Conservation (phyloP, 768 basidiomycete genomes). For the Tulasnella sp. region DNA sequence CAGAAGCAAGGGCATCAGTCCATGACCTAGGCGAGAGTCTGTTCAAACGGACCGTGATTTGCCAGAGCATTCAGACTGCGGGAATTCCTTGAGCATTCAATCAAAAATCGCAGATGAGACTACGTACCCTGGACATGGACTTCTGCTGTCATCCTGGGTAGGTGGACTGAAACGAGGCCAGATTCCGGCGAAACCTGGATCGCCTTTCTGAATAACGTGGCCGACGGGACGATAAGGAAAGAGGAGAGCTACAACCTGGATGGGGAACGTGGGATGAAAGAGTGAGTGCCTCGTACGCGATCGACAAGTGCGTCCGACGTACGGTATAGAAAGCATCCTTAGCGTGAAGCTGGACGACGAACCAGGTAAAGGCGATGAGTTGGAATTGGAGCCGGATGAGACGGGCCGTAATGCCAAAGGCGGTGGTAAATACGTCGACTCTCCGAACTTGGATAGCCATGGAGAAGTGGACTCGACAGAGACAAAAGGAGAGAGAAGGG, state of each 20-base stretch:
- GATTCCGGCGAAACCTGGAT: conserved; percentile 14
- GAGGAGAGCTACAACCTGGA: conserved; percentile 3
- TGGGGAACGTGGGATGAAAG: background rate
- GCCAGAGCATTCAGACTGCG: conserved; percentile 60
- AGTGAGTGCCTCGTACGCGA: background rate
- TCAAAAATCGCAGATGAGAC: background rate
- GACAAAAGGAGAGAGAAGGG: background rate
- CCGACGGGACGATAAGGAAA: conserved; percentile 8
- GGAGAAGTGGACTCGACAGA: background rate
- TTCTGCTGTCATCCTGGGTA: conserved; percentile 56
- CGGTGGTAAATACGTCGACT: background rate
- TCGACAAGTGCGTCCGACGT: background rate
- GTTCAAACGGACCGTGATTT: conserved; percentile 54
- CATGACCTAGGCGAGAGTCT: conserved; percentile 10
- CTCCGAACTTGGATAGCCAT: background rate
- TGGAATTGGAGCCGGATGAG: background rate
- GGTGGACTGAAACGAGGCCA: conserved; percentile 47
- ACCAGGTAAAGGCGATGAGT: background rate
- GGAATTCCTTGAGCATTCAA: background rate
- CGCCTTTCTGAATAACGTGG: conserved; percentile 3
- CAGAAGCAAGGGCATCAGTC: background rate
- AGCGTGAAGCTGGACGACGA: background rate
- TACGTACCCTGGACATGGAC: conserved; percentile 53
- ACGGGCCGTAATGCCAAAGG: background rate
- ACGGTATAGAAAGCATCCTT: background rate